phyloP scores from a whole-genome alignment of 352 stramenopile genomes.

The Pythium oligandrum region DNA sequence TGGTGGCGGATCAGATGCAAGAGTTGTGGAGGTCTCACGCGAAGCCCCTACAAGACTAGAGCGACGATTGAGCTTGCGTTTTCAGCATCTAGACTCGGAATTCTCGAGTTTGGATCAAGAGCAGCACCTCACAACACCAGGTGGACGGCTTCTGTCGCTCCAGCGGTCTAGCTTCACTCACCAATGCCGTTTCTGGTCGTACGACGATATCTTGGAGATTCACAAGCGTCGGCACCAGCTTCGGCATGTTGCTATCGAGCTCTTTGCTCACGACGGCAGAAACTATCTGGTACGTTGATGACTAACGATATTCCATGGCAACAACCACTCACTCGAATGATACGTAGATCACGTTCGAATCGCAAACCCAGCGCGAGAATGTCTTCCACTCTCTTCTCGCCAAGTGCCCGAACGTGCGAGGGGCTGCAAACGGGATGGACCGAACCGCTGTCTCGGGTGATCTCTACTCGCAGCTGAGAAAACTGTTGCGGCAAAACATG shows the following conservation, averaged over 20 bases:
- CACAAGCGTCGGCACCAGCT: constrained; percentile 77
- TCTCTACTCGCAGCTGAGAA: constrained; percentile 63
- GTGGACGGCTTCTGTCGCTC: constrained; percentile 11
- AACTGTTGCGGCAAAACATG: constrained; percentile 71
- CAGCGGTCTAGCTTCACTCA: constrained; percentile 38
- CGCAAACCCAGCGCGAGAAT: constrained; percentile 47
- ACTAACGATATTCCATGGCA: too few relatives aligned
- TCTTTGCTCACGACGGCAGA: constrained; percentile 69
- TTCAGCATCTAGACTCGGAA: constrained; percentile 17
- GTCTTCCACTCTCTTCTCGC: constrained; percentile 73
- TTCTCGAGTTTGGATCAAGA: neutral
- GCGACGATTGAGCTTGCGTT: constrained; percentile 38
- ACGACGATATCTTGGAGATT: constrained; percentile 68
- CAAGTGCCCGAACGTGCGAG: constrained; percentile 67
- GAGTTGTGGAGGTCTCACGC: constrained; percentile 48
- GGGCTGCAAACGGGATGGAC: constrained; percentile 59
- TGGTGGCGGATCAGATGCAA: neutral
- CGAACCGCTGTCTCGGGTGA: constrained; percentile 35
- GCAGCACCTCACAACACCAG: constrained; percentile 2
- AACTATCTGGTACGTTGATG: constrained; percentile 60
- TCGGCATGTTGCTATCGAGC: constrained; percentile 62
- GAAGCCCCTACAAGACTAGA: constrained; percentile 49
- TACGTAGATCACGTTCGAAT: constrained; percentile 62
- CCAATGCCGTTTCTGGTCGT: constrained; percentile 69
- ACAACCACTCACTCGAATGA: too few relatives aligned